phyloP scores from a whole-genome alignment of 2,329 filamentous ascomycete species.

The Alternaria sp. region DNA sequence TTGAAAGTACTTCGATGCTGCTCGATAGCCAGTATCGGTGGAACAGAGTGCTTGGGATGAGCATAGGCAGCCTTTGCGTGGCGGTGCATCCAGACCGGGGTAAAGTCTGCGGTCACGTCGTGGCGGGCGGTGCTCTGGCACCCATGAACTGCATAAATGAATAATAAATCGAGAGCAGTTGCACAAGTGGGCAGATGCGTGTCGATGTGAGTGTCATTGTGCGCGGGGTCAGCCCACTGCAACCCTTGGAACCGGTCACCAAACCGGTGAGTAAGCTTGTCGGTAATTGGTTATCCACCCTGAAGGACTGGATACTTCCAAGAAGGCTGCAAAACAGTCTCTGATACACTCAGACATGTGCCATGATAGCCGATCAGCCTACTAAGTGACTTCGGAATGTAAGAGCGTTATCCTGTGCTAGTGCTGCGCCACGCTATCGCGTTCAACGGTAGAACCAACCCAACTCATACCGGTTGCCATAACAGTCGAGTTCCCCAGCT shows the following conservation, averaged over 20 bases:
- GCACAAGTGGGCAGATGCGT: conserved; percentile 1
- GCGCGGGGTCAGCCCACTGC: conserved; percentile 7
- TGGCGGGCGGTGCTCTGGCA: background rate
- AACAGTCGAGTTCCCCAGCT: conserved; percentile 56
- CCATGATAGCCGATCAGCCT: background rate
- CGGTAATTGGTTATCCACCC: conserved; percentile 9
- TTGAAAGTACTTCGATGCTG: background rate
- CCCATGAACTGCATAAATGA: background rate
- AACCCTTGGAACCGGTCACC: conserved; percentile 10
- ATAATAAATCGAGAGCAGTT: background rate
- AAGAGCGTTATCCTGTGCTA: background rate
- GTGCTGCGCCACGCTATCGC: background rate
- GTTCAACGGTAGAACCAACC: conserved; percentile 59
- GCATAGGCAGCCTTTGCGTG: background rate
- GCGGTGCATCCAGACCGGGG: background rate
- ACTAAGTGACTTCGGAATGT: background rate
- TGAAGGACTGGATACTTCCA: background rate
- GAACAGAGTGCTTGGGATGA: background rate
- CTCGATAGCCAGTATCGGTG: background rate
- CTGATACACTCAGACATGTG: background rate
- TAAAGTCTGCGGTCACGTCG: background rate
- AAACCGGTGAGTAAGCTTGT: conserved; percentile 10
- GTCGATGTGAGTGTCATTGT: background rate
- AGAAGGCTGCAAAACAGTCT: background rate
- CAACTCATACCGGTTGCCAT: conserved; percentile 61